Percentiles rank a stretch among this genome's conserved stretches.
Conservation (phyloP, 768 basidiomycete species). For the Phylloporus scabripes region DNA sequence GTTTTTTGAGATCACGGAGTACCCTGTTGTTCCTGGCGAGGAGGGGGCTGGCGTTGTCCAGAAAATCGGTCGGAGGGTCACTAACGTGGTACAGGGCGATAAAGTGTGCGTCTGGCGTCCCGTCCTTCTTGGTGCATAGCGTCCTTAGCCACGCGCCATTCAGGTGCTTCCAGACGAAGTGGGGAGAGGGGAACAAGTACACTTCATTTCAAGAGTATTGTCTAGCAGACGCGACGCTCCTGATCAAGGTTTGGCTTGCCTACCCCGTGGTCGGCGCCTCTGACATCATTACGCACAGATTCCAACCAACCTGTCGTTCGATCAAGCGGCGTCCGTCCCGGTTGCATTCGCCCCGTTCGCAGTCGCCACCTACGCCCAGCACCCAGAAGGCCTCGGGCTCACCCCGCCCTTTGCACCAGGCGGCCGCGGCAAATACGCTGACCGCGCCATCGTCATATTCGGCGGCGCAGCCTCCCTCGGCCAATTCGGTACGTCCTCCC, state of each 20-base stretch:
- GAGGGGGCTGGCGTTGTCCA: conserved; percentile 36
- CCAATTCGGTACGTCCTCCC: conserved; percentile 27
- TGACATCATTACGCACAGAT: conserved; percentile 16
- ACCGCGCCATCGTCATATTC: conserved; percentile 29
- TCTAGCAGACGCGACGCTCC: conserved; percentile 15
- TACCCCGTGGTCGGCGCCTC: neutral
- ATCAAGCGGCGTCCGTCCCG: conserved; percentile 34
- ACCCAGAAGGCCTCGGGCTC: conserved; percentile 22
- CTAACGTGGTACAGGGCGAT: conserved; percentile 30
- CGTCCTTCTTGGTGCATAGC: neutral
- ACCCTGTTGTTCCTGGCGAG: conserved; percentile 33
- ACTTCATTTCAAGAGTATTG: conserved; percentile 24
- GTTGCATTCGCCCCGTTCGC: conserved; percentile 30
- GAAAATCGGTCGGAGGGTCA: conserved; percentile 35
- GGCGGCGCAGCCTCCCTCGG: conserved; percentile 37
- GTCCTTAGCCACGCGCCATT: neutral
- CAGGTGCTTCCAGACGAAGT: neutral
- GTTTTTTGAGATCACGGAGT: conserved; percentile 24
- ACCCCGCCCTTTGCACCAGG: conserved; percentile 24
- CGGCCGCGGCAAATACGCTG: conserved; percentile 28
- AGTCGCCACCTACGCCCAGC: conserved; percentile 28
- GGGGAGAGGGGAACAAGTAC: neutral
- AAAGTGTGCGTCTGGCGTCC: conserved; percentile 26
- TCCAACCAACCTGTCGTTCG: conserved; percentile 31
- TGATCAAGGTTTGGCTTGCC: conserved; percentile 13